Base-by-base conservation (phyloP, 139 green algal genomes). In the Chlorella ohadii region DNA sequence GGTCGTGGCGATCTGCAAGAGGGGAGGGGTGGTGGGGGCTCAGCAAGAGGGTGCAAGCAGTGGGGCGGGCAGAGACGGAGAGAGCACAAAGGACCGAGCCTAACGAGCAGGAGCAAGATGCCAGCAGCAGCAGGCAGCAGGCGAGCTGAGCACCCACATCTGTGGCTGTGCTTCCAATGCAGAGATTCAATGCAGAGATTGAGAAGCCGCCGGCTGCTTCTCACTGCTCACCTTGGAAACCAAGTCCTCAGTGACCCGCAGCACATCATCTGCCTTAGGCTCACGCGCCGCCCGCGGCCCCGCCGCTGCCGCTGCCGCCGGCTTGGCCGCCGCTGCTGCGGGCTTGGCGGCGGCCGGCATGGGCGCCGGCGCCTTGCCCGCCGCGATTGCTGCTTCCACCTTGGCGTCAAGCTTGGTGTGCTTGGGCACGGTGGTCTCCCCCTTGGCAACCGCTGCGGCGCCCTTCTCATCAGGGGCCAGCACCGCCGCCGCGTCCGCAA, bases 401-500 rank as follows among this genome's bases (percentile, higher is more conserved):
- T 65, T 36, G 20, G 25, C 51, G n/a, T 65, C 78, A 4, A 66
- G 47, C 67, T 39, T 56, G 78, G 84, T 63, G 41, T 44, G 73
- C 20, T 72, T 59, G 11, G 51, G 12, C 51, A 59, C 51, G 2
- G 51, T 59, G 2, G 51, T 59, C 51, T 59, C 51, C 2, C 51
- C 51, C 51, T 59, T 51, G 3, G 84, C 84, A 59, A 87, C 87
- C 1, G 87, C 59, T 36, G 72, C 61, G 4, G 67, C 20, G 13
- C 36, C 65, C 15, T 82, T 57, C 27, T 44, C 70, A 23, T 82
- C 76, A 41, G 57, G 16, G 31, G 33, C 57, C 28, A 84, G 38
- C 6, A 73, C 64, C 13, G 57, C n/a, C 11, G 72, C 83, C 87
- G 81, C 72, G 87, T 85, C 89, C n/a, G 85, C 86, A 57, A 89